These are phyloP conservation scores for Coprinellus micaceus DNA, from an alignment of 768 basidiomycete species.

Conservation along the genomic window DNA sequence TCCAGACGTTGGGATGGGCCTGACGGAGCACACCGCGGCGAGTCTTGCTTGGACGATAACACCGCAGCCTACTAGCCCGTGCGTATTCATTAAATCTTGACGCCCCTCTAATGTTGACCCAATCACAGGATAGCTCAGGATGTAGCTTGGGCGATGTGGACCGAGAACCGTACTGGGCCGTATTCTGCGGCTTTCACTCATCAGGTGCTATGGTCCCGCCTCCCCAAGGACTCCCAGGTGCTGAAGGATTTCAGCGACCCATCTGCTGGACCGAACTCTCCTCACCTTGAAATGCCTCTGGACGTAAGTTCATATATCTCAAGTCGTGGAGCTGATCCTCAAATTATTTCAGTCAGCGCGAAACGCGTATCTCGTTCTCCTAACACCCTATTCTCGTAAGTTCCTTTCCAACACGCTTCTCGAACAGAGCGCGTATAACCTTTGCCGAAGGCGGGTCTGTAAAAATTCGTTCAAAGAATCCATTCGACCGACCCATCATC, in stretches of 20 bases:
- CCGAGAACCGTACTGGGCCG: slow-evolving; percentile 7
- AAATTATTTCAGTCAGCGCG: slow-evolving; percentile 19
- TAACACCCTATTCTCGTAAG: background rate
- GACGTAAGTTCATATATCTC: slow-evolving; percentile 18
- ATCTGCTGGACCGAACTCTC: slow-evolving; percentile 9
- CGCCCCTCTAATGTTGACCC: background rate
- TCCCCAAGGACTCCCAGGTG: slow-evolving; percentile 2
- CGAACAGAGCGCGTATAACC: background rate
- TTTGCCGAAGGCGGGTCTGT: slow-evolving; percentile 16
- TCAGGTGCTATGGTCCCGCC: slow-evolving; percentile 8
- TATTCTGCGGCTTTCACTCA: background rate
- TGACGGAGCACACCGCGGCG: slow-evolving; percentile 12
- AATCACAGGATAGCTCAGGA: background rate
- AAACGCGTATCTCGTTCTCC: slow-evolving; percentile 4
- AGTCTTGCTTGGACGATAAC: background rate
- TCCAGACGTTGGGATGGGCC: slow-evolving; percentile 18
- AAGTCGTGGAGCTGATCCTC: slow-evolving; percentile 20
- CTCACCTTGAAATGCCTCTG: slow-evolving; percentile 13
- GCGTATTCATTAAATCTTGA: background rate
- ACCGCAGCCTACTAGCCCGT: background rate
- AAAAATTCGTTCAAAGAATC: slow-evolving; percentile 18
- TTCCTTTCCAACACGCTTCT: background rate
- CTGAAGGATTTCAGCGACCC: slow-evolving; percentile 9
- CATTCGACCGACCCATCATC: slow-evolving; percentile 20
- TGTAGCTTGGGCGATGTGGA: slow-evolving; percentile 4